Conservation (phyloP, 441 rosid genomes). For the Pelargonium myrrhifolium region DNA sequence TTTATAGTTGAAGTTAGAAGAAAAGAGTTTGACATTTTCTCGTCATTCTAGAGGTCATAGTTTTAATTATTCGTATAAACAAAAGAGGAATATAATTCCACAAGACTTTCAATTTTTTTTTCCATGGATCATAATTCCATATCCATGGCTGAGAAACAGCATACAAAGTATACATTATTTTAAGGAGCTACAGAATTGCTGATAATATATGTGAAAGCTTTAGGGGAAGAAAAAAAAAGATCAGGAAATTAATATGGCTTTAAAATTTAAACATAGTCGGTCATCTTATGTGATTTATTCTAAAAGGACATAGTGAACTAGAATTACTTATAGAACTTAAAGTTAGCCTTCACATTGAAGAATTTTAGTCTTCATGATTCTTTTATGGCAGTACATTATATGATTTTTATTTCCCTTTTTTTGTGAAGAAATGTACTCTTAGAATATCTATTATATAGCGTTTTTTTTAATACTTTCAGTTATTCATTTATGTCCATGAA, state of each 20-base stretch:
- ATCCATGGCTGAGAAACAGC: background rate
- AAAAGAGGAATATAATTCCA: background rate
- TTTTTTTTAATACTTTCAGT: background rate
- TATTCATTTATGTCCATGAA: background rate
- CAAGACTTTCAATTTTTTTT: constrained; percentile 1
- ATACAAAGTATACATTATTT: background rate
- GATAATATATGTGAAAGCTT: background rate
- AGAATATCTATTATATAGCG: background rate
- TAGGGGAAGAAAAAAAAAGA: background rate
- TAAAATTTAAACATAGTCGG: too few species aligned
- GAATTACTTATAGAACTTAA: background rate
- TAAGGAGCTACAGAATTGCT: background rate
- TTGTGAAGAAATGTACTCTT: background rate
- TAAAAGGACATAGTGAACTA: background rate
- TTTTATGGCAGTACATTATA: background rate
- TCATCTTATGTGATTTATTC: background rate
- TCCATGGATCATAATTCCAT: background rate
- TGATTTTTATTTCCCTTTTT: background rate
- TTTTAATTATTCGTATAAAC: background rate
- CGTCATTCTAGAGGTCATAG: background rate
- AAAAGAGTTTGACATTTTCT: background rate
- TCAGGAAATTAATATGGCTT: background rate
- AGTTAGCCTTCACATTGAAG: background rate
- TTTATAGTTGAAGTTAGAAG: background rate
- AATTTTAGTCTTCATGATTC: background rate